These are phyloP conservation scores for Mikania micrantha DNA, from an alignment of 129 eudicot genomes.

Conservation along the genomic window DNA sequence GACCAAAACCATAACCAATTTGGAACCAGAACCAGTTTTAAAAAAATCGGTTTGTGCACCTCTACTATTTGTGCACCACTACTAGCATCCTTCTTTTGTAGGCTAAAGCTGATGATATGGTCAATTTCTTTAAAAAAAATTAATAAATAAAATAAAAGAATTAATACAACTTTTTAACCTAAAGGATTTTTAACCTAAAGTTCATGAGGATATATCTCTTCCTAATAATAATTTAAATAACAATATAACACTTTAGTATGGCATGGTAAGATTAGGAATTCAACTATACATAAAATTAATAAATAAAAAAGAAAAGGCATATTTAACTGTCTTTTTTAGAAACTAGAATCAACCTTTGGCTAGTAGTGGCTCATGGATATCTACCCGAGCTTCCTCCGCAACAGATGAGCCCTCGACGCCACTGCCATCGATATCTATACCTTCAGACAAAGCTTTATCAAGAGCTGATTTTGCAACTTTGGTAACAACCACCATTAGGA, in stretches of 20 bases:
- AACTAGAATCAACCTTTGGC: slow-evolving; percentile 31
- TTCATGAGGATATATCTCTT: too few relatives aligned
- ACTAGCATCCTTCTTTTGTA: too few relatives aligned
- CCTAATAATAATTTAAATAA: too few relatives aligned
- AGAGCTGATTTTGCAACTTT: slow-evolving; percentile 82
- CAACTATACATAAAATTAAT: slow-evolving; percentile 8
- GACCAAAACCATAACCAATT: too few relatives aligned
- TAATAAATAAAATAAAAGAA: too few relatives aligned
- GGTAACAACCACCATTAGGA: slow-evolving; percentile 50
- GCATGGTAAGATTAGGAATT: background rate
- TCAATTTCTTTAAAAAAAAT: too few relatives aligned
- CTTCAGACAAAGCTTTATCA: slow-evolving; percentile 78
- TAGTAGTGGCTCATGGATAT: slow-evolving; percentile 55
- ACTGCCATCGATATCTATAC: slow-evolving; percentile 34
- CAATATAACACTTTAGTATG: background rate
- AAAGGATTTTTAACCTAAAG: too few relatives aligned
- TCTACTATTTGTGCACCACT: too few relatives aligned
- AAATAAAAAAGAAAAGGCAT: background rate
- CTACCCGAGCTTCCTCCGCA: slow-evolving; percentile 32
- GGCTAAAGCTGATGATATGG: too few relatives aligned
- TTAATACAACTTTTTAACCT: too few relatives aligned
- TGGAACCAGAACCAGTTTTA: too few relatives aligned
- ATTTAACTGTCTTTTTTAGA: background rate
- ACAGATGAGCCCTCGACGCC: slow-evolving; percentile 24
- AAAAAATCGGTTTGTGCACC: too few relatives aligned